A percentile compares a stretch with the other conserved stretches of the same genome.
Evolutionary conservation across 345 rosid genomes (phyloP).

Genomic region (Xanthoceras sorbifolium): DNA sequence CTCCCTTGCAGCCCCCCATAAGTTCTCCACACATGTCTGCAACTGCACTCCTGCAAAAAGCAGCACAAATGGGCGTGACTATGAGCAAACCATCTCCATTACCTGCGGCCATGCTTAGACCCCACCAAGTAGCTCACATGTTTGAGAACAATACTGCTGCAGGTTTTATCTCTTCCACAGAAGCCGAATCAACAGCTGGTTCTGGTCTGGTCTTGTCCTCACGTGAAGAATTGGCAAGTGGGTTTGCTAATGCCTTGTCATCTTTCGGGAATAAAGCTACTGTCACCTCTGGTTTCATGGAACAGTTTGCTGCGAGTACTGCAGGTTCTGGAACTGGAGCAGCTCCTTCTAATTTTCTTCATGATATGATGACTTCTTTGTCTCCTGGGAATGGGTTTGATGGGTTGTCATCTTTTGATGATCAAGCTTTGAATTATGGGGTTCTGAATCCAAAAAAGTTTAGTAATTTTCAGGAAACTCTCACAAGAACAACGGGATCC

Average conservation of each 20-base stretch:
- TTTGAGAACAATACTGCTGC: constrained; percentile 3
- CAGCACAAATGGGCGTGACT: constrained; percentile 50
- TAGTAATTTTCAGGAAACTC: constrained; percentile 17
- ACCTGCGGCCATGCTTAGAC: constrained; percentile 16
- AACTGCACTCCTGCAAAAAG: constrained; percentile 48
- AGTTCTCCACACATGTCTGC: constrained; percentile 47
- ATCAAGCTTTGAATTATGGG: constrained; percentile 26
- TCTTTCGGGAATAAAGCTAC: constrained; percentile 45
- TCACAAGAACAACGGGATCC: constrained; percentile 18
- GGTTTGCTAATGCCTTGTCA: constrained; percentile 26
- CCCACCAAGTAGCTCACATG: constrained; percentile 36
- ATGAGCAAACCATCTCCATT: constrained; percentile 30
- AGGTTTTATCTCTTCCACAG: constrained; percentile 18
- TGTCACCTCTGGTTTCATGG: constrained; percentile 27
- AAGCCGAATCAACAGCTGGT: constrained; percentile 24
- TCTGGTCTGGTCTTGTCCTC: constrained; percentile 31
- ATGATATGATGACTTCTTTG: constrained; percentile 30
- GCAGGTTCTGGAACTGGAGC: constrained; percentile 20
- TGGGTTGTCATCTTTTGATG: constrained; percentile 28
- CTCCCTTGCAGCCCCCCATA: constrained; percentile 19
- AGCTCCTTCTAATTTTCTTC: constrained; percentile 29
- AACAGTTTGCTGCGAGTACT: constrained; percentile 14
- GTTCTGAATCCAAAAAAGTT: constrained; percentile 24
- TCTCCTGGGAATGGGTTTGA: constrained; percentile 29
- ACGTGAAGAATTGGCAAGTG: constrained; percentile 41